These are phyloP conservation scores for Komagataella pseudopastoris DNA, from an alignment of 805 yeast genomes.

Conservation along the genomic window DNA sequence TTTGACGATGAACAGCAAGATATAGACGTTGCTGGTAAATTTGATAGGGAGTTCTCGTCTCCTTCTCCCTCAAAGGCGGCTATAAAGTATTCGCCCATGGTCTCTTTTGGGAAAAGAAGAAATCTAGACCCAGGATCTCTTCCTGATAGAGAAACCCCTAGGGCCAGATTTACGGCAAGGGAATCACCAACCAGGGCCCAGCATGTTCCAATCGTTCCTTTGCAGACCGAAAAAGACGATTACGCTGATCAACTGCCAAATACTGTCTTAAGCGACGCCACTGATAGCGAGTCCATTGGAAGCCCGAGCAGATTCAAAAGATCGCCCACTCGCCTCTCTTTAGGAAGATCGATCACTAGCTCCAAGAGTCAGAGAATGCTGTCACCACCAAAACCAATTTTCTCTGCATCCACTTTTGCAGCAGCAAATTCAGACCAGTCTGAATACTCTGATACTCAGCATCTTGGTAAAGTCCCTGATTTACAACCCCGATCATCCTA, in stretches of 20 bases:
- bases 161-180: slow-evolving; percentile 53
- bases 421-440: slow-evolving; percentile 28
- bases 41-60: neutral
- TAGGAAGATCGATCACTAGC: slow-evolving; percentile 21
- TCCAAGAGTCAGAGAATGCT: slow-evolving; percentile 27
- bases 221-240: slow-evolving; percentile 25
- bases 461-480: slow-evolving; percentile 3
- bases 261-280: slow-evolving; percentile 23
- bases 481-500: slow-evolving; percentile 3
- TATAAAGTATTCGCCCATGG: slow-evolving; percentile 15
- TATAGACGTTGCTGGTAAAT: neutral
- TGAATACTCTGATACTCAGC: neutral
- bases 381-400: slow-evolving; percentile 55
- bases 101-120: slow-evolving; percentile 20
- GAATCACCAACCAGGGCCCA: slow-evolving; percentile 61
- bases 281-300: slow-evolving; percentile 11
- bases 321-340: slow-evolving; percentile 12
- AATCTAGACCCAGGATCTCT: slow-evolving; percentile 15
- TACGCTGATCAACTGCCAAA: slow-evolving; percentile 17
- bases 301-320: slow-evolving; percentile 9
- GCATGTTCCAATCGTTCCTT: slow-evolving; percentile 28
- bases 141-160: slow-evolving; percentile 28
- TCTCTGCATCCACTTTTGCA: slow-evolving; percentile 48
- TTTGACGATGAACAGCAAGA: neutral
- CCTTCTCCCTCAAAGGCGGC: slow-evolving; percentile 22